Base-by-base conservation (phyloP, 768 basidiomycete genomes). In the Pulveroboletus ravenelii region DNA sequence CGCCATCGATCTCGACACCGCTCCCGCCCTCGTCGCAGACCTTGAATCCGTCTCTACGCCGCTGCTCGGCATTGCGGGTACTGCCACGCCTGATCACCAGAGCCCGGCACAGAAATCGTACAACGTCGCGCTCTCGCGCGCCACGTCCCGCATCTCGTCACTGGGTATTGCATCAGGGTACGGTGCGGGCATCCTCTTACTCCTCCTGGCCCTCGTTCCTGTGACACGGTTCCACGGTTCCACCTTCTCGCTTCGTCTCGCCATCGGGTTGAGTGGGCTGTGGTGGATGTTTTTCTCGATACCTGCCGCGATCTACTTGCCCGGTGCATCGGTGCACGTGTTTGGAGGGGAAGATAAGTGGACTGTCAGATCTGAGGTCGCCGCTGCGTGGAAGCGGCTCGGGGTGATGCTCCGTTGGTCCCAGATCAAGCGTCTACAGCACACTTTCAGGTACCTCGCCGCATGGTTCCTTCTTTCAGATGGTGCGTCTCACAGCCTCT, bases 401-500 rank as follows among this genome's bases (percentile, higher is more conserved):
- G 83, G 80, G 0, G 73, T 70, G 30, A 93, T 93, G 87, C 72
- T 97, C 18, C 74, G 73, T 1, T 84, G 81, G 75, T 71, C 69
- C 8, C 85, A 95, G 62, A 81, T 94, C 36, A 78, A 78, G 64
- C 78, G 78, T 46, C 73, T 97, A 14, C 77, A 78, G 29, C 85
- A 92, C 61, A 93, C 93, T 1, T 98, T 94, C 74, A 78, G 78
- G 57, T 97, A 91, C 60, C 83, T 97, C 38, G 79, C 84, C 6
- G 92, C 95, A 0, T 97, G 94, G 93, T 94, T 96, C 65, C 76
- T 98, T 12, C 79, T 98, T 20, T 91, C 89, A 1, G 94, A 98
- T 60, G 90, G 92, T 89, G 46, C 39, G 79, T 67, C 29, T 23
- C 9, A n/a, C n/a, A 13, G 13, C 14, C 31, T 5, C 15, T 5